A percentile compares a stretch with the other conserved stretches of the same genome.
Conservation (phyloP, 2,329 filamentous ascomycete genomes). For the Aspergillus proliferans region DNA sequence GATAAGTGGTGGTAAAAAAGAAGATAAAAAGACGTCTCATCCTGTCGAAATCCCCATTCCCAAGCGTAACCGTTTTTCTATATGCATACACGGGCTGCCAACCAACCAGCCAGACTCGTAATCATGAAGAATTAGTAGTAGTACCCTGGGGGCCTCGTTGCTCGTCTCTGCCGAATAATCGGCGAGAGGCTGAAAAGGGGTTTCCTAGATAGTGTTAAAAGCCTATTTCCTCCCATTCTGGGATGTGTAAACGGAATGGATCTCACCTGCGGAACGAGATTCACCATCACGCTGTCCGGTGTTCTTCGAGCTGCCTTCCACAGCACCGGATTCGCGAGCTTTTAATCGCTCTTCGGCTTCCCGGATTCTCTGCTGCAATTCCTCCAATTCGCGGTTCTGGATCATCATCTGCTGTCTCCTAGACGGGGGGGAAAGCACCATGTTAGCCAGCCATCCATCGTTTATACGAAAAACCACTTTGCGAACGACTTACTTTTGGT, state of each 20-base stretch:
- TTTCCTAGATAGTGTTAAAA: not conserved
- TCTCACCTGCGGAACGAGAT: conserved; percentile 17
- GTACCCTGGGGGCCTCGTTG: not conserved
- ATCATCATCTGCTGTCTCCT: conserved; percentile 75
- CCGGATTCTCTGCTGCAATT: conserved; percentile 73
- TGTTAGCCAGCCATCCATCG: not conserved
- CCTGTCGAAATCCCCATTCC: not conserved
- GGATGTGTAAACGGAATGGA: conserved; percentile 1
- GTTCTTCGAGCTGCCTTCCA: conserved; percentile 7
- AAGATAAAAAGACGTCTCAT: not conserved
- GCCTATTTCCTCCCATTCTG: not conserved
- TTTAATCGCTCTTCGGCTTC: conserved; percentile 77
- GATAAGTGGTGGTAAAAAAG: not conserved
- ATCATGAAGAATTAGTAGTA: not conserved
- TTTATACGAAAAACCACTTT: not conserved
- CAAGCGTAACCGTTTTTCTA: not conserved
- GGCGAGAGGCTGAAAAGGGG: not conserved
- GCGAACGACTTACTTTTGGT: conserved; percentile 63
- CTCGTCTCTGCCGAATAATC: not conserved
- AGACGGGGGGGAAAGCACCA: conserved; percentile 3
- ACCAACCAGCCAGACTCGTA: not conserved
- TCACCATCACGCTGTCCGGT: conserved; percentile 10
- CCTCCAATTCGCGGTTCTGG: conserved; percentile 73
- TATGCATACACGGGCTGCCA: not conserved
- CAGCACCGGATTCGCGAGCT: conserved; percentile 20